Evolutionary conservation across 345 rosid genomes (phyloP).

Genomic region (Brassica juncea): DNA sequence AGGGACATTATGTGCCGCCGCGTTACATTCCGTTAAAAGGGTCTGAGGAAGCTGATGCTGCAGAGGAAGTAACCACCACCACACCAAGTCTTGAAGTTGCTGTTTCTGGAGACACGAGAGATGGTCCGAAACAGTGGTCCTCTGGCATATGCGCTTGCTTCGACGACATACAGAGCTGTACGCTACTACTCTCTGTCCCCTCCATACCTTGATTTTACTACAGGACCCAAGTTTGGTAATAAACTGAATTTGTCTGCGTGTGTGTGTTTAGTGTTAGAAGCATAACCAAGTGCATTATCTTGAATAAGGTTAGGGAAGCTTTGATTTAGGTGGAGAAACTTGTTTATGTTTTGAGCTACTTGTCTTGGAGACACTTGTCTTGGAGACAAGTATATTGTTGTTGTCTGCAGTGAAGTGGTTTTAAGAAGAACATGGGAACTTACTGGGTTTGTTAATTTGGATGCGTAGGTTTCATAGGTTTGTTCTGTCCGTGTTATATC

Average conservation of each 20-base stretch:
- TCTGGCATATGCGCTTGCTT: conserved; percentile 98
- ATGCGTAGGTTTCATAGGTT: conserved; percentile 68
- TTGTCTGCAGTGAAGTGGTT: conserved; percentile 1
- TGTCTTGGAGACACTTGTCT: not conserved
- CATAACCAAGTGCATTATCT: conserved; percentile 1
- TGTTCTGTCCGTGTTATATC: conserved; percentile 81
- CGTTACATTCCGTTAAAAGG: conserved; percentile 70
- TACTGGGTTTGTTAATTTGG: conserved; percentile 16
- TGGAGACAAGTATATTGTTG: not conserved
- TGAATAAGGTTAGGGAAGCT: not conserved
- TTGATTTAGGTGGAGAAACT: not conserved
- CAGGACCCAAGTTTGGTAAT: conserved; percentile 41
- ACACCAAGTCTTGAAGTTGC: conserved; percentile 37
- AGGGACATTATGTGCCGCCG: conserved; percentile 73
- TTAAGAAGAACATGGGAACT: not conserved
- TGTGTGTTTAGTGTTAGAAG: conserved; percentile 3
- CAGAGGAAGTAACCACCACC: conserved; percentile 23
- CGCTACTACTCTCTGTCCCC: conserved; percentile 73
- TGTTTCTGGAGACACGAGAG: conserved; percentile 19
- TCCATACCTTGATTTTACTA: conserved; percentile 63
- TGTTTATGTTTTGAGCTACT: conserved; percentile 10
- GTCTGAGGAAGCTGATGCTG: conserved; percentile 57
- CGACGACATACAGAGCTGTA: conserved; percentile 98
- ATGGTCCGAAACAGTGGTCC: conserved; percentile 62
- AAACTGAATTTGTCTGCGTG: not conserved